phyloP scores from a whole-genome alignment of 495 filamentous ascomycete genomes.

The Staphylotrichum longicolle region DNA sequence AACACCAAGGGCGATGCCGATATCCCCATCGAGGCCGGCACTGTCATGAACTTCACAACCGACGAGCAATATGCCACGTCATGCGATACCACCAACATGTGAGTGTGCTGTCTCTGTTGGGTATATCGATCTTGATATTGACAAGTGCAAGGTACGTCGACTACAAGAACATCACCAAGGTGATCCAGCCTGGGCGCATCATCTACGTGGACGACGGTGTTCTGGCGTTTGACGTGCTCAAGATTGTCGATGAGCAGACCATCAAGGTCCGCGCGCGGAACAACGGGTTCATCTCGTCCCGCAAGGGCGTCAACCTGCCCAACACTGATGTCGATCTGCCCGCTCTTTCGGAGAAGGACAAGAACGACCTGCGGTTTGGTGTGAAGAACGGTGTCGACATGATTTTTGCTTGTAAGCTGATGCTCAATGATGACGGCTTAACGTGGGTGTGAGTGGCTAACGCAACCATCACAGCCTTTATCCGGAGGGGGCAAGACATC shows the following conservation, averaged over 20 bases:
- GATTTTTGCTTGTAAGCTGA: conserved; percentile 74
- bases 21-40: conserved; percentile 78
- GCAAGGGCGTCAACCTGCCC: conserved; percentile 97
- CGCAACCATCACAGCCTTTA: conserved; percentile 58
- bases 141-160: conserved; percentile 76
- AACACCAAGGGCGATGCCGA: conserved; percentile 84
- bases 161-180: conserved; percentile 99
- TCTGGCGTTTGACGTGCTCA: conserved; percentile 87
- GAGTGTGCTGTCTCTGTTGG: conserved; percentile 33
- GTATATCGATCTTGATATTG: conserved; percentile 10
- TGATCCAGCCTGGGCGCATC: conserved; percentile 86
- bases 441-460: neutral
- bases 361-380: conserved; percentile 86
- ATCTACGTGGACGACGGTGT: conserved; percentile 99
- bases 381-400: conserved; percentile 98
- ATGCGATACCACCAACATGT: conserved; percentile 92
- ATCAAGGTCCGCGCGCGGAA: conserved; percentile 81
- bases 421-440: neutral
- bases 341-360: conserved; percentile 97
- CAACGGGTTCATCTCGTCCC: conserved; percentile 96
- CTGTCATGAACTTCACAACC: conserved; percentile 90
- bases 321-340: conserved; percentile 98
- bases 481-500: conserved; percentile 89
- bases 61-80: conserved; percentile 88
- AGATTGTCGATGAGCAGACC: conserved; percentile 84